These are phyloP conservation scores for Pyronema omphalodes DNA, from an alignment of 495 filamentous ascomycete genomes.

Conservation along the genomic window DNA sequence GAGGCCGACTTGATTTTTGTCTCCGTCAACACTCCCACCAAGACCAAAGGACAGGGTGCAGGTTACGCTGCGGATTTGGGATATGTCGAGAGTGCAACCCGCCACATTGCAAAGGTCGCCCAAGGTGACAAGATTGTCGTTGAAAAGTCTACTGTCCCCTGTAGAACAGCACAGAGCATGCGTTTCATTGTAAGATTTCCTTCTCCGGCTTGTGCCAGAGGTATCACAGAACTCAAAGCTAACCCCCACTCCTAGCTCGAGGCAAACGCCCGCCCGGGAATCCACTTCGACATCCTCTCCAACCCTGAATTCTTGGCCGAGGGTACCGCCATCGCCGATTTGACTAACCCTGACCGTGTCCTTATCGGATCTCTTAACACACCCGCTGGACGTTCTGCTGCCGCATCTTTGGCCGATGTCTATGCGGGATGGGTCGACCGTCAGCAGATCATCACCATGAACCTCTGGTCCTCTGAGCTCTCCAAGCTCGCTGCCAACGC, in stretches of 20 bases:
- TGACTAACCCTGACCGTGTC: constrained; percentile 56
- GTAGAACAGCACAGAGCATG: constrained; percentile 53
- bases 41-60: constrained; percentile 47
- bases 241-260: constrained; percentile 24
- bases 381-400: constrained; percentile 38
- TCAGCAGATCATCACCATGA: constrained; percentile 47
- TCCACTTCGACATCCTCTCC: constrained; percentile 57
- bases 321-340: constrained; percentile 53
- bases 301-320: constrained; percentile 75
- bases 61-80: constrained; percentile 55
- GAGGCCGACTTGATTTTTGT: constrained; percentile 62
- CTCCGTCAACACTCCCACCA: constrained; percentile 68
- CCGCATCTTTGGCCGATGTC: constrained; percentile 40
- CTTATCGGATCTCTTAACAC: constrained; percentile 54
- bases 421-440: constrained; percentile 57
- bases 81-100: constrained; percentile 50
- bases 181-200: constrained; percentile 38
- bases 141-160: constrained; percentile 73
- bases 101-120: constrained; percentile 47
- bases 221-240: constrained; percentile 4
- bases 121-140: constrained; percentile 54
- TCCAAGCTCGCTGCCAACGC: constrained; percentile 67
- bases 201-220: background rate
- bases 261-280: constrained; percentile 36
- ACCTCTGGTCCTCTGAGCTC: constrained; percentile 65